A percentile compares a stretch with the other conserved stretches of the same genome.
These are phyloP conservation scores for Litchi chinensis DNA, from an alignment of 345 rosid genomes.

Conservation along the genomic window DNA sequence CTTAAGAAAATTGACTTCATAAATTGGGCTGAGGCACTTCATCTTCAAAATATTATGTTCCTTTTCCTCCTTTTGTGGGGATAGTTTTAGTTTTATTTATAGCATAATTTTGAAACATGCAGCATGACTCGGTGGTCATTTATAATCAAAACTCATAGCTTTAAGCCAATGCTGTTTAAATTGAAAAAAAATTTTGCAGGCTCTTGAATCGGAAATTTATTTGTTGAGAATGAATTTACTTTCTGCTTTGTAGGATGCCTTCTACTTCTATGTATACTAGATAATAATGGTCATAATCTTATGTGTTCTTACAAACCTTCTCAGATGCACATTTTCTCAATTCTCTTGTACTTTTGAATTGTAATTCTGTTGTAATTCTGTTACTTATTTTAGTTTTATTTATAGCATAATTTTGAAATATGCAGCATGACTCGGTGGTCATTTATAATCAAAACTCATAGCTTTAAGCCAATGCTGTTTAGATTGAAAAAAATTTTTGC, in stretches of 20 bases:
- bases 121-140: neutral
- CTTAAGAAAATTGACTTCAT: neutral
- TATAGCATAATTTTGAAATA: too few species aligned
- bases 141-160: neutral
- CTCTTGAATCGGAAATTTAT: neutral
- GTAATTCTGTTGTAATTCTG: slow-evolving; percentile 6
- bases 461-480: neutral
- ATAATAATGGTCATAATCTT: neutral
- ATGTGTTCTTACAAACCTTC: neutral
- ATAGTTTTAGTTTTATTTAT: neutral
- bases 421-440: too few species aligned
- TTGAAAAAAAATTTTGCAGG: neutral
- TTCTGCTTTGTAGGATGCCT: neutral
- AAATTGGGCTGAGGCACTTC: neutral
- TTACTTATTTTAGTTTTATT: too few species aligned
- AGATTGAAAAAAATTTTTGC: neutral
- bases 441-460: neutral
- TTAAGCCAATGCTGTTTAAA: neutral
- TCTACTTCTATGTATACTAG: neutral
- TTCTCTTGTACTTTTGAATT: neutral
- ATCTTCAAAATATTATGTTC: neutral
- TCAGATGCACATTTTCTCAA: neutral
- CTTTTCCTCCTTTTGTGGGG: neutral
- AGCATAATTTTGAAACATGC: neutral
- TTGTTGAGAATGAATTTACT: slow-evolving; percentile 6